Conservation (phyloP, 1,139 yeast genomes). For the Chernovozyma aurita region DNA sequence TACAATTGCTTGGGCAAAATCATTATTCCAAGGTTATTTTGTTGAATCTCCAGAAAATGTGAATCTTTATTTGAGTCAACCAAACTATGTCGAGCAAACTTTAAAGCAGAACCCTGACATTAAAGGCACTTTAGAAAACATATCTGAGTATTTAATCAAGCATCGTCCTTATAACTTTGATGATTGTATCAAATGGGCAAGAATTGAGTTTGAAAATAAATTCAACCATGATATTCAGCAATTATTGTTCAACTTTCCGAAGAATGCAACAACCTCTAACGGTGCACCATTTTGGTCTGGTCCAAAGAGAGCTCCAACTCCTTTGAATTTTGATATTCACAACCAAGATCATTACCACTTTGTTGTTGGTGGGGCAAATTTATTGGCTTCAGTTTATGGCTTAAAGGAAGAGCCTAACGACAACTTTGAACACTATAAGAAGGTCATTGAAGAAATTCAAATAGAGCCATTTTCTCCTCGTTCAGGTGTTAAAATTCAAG, state of each 20-base stretch:
- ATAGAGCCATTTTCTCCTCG: constrained; percentile 60
- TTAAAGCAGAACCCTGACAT: constrained; percentile 90
- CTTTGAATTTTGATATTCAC: constrained; percentile 69
- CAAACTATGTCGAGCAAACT: constrained; percentile 86
- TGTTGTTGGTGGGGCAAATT: constrained; percentile 83
- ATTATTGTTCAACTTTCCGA: constrained; percentile 88
- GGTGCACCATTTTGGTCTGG: constrained; percentile 99
- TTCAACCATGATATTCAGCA: constrained; percentile 85
- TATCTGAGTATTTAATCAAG: constrained; percentile 64
- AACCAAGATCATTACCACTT: constrained; percentile 79
- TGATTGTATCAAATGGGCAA: constrained; percentile 94
- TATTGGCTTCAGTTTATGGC: constrained; percentile 88
- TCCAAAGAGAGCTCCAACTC: constrained; percentile 92
- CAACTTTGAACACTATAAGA: constrained; percentile 43
- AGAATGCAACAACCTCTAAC: constrained; percentile 81
- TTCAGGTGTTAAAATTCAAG: constrained; percentile 77
- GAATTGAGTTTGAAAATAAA: constrained; percentile 80
- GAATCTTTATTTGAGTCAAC: constrained; percentile 83
- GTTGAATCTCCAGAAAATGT: constrained; percentile 90
- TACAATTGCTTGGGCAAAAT: constrained; percentile 98
- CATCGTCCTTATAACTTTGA: constrained; percentile 90
- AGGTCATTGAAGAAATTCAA: constrained; percentile 44
- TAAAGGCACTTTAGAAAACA: constrained; percentile 77
- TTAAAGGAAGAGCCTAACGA: constrained; percentile 52
- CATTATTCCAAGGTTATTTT: constrained; percentile 90